Evolutionary conservation across 805 yeast species (phyloP).

Genomic region (Candida ovalis): DNA sequence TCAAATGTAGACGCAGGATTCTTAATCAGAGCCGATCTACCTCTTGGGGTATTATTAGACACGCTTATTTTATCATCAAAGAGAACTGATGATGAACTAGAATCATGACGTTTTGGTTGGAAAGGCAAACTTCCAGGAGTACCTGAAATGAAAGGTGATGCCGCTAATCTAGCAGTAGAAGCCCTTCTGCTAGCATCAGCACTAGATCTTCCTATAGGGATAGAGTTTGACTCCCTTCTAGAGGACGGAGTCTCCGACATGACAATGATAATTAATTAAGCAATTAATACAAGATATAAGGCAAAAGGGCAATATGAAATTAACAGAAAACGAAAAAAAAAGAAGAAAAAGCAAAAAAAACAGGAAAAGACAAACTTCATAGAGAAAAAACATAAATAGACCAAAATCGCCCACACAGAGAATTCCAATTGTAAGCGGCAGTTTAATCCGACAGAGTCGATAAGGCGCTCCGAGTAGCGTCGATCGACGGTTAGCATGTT

Average conservation of each 20-base stretch:
- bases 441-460: too few species aligned
- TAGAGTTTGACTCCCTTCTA: conserved; percentile 7
- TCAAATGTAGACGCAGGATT: neutral
- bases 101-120: conserved; percentile 15
- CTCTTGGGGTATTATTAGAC: conserved; percentile 3
- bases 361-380: neutral
- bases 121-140: conserved; percentile 11
- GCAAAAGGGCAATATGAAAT: neutral
- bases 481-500: neutral
- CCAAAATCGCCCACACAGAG: neutral
- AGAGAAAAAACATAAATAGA: neutral
- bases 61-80: conserved; percentile 13
- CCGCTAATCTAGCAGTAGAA: conserved; percentile 32
- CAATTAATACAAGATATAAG: neutral
- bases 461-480: too few species aligned
- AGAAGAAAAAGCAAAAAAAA: neutral
- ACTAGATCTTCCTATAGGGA: conserved; percentile 5
- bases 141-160: conserved; percentile 23
- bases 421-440: neutral
- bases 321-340: neutral
- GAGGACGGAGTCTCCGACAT: conserved; percentile 13
- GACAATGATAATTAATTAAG: conserved; percentile 1
- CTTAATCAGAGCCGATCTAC: neutral
- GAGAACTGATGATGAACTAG: conserved; percentile 23
- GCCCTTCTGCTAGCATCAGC: conserved; percentile 25